Conservation (phyloP, 2,329 filamentous ascomycete genomes). For the Diaporthe nobilis region DNA sequence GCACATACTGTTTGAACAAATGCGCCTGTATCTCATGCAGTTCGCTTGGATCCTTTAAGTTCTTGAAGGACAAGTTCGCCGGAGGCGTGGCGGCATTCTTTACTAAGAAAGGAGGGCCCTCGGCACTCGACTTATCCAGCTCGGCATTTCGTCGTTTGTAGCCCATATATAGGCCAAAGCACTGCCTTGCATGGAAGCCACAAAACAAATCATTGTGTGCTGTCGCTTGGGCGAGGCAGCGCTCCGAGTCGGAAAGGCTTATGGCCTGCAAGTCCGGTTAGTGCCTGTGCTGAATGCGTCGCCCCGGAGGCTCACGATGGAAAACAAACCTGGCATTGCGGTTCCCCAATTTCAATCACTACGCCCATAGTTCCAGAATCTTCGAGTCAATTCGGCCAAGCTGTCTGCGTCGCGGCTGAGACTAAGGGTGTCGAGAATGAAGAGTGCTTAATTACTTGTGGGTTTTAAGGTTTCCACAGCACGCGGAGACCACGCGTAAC, state of each 20-base stretch:
- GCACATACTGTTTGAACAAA: conserved; percentile 53
- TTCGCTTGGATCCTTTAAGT: conserved; percentile 53
- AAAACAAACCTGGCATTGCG: conserved; percentile 13
- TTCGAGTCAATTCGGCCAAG: background rate
- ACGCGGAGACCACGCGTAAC: background rate
- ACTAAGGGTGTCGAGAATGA: background rate
- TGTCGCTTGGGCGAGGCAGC: conserved; percentile 53
- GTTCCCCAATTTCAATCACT: background rate
- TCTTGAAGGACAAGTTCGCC: conserved; percentile 56
- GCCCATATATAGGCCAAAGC: conserved; percentile 61
- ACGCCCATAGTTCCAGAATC: background rate
- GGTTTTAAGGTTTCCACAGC: conserved; percentile 2
- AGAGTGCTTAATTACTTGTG: background rate
- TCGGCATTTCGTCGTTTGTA: conserved; percentile 63
- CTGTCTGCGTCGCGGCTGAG: background rate
- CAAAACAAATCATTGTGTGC: conserved; percentile 59
- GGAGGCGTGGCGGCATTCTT: conserved; percentile 51
- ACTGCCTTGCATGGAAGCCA: conserved; percentile 57
- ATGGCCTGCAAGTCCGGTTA: conserved; percentile 45
- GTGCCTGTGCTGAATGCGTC: background rate
- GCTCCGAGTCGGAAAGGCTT: conserved; percentile 54
- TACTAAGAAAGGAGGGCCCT: conserved; percentile 55
- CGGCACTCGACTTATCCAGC: conserved; percentile 54
- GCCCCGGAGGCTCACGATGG: background rate
- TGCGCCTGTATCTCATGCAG: conserved; percentile 57